A percentile compares a stretch with the other conserved stretches of the same genome.
Conservation (phyloP, 2,329 filamentous ascomycete species). For the Seiridium unicorne region DNA sequence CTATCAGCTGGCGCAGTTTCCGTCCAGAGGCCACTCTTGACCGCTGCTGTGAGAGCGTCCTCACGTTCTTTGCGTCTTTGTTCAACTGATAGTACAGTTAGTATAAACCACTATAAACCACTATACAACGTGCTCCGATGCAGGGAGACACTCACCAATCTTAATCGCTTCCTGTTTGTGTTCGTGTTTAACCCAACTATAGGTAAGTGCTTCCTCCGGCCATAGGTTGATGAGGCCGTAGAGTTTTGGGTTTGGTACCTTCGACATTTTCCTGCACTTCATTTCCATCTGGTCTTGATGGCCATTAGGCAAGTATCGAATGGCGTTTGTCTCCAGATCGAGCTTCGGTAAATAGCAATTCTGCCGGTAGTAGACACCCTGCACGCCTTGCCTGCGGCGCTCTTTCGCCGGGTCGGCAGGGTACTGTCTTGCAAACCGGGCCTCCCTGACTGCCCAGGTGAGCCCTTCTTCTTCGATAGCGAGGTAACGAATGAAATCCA, state of each 20-base stretch:
- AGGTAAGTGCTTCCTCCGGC: conserved; percentile 44
- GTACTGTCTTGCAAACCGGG: conserved; percentile 18
- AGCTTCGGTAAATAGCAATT: conserved; percentile 24
- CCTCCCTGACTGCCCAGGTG: conserved; percentile 19
- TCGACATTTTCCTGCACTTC: conserved; percentile 22
- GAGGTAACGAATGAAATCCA: conserved; percentile 27
- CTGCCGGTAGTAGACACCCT: conserved; percentile 27
- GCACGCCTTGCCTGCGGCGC: conserved; percentile 23
- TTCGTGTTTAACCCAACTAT: conserved; percentile 41
- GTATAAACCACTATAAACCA: neutral
- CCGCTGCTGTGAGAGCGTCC: conserved; percentile 14
- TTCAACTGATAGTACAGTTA: conserved; percentile 11
- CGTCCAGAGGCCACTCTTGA: conserved; percentile 15
- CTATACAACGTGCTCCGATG: neutral
- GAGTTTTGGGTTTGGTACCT: conserved; percentile 13
- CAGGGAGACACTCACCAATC: conserved; percentile 34
- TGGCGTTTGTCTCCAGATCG: conserved; percentile 11
- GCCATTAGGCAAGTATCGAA: conserved; percentile 23
- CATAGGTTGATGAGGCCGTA: conserved; percentile 35
- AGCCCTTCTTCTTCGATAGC: conserved; percentile 18
- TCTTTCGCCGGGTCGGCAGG: conserved; percentile 14
- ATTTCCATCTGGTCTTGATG: conserved; percentile 15
- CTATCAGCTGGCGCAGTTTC: conserved; percentile 15
- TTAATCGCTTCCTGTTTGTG: conserved; percentile 35
- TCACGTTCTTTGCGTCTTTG: conserved; percentile 16